These are phyloP conservation scores for Pythium scleroteichum DNA, from an alignment of 352 stramenopile genomes.

Conservation along the genomic window DNA sequence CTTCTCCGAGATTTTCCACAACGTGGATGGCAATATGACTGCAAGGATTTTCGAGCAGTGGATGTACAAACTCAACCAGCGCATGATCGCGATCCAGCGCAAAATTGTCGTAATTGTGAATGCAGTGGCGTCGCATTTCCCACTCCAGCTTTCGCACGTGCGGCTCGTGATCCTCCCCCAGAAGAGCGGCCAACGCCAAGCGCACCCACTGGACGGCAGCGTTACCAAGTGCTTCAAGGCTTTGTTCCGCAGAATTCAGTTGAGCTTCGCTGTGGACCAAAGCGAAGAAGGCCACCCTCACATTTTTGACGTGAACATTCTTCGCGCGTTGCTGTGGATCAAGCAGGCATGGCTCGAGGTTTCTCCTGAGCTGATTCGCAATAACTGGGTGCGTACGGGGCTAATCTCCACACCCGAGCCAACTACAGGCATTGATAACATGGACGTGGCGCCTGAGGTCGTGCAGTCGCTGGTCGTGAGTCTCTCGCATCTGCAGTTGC, in stretches of 20 bases:
- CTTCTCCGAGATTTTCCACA: slow-evolving; percentile 17
- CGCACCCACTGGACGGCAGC: slow-evolving; percentile 15
- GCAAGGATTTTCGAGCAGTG: slow-evolving; percentile 25
- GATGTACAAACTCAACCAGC: slow-evolving; percentile 28
- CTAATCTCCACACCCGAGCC: not conserved
- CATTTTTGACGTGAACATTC: slow-evolving; percentile 19
- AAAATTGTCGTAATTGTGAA: slow-evolving; percentile 12
- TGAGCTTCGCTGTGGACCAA: slow-evolving; percentile 27
- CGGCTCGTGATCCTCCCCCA: slow-evolving; percentile 5
- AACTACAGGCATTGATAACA: not conserved
- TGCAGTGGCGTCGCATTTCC: slow-evolving; percentile 20
- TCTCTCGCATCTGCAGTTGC: slow-evolving; percentile 27
- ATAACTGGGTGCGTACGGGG: slow-evolving; percentile 7
- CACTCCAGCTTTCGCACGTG: slow-evolving; percentile 19
- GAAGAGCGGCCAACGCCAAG: not conserved
- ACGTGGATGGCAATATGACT: slow-evolving; percentile 21
- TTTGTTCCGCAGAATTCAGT: slow-evolving; percentile 19
- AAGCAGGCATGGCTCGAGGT: slow-evolving; percentile 27
- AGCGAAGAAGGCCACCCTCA: slow-evolving; percentile 11
- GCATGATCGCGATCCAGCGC: slow-evolving; percentile 16
- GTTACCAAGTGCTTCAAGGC: slow-evolving; percentile 26
- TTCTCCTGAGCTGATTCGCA: slow-evolving; percentile 17
- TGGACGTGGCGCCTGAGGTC: slow-evolving; percentile 15
- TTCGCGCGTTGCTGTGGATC: slow-evolving; percentile 20
- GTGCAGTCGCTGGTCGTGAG: slow-evolving; percentile 26